Base-by-base conservation (phyloP, 2,329 filamentous ascomycete genomes). In the Paradendryphiella salina region DNA sequence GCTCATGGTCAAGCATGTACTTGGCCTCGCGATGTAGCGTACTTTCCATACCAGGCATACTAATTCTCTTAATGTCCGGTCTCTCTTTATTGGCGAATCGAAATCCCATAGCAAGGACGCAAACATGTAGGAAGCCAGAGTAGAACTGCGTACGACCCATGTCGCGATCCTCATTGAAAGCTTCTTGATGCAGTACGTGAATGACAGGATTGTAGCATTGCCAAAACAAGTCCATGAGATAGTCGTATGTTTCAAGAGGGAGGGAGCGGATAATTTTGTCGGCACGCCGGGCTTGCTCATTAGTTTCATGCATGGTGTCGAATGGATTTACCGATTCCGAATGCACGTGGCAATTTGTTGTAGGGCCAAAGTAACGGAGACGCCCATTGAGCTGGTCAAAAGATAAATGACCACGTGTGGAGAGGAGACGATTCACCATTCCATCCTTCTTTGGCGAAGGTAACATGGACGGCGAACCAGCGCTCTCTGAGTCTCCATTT, bases 21-120 rank as follows among this genome's bases (percentile, higher is more conserved):
- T 81, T 82, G 41, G 80, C 79, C 61, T 82, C 80, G 23, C 77
- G 65, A 51, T 82, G 80, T 15, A 83, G 66, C 0, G 77, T 79
- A 57, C 79, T 82, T 62, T 82, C 79, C 56, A 77, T 73, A 29
- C 72, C 73, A 3, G 74, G 76, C 1, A 81, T 48, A 0, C 75
- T 69, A 17, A 82, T 76, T 45, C 70, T 74, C 53, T 75, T 74
- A 50, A 82, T 77, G 52, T 82, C 80, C 2, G 75, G 72, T 23
- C 80, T 70, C 13, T 71, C 66, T 62, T 75, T 75, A 57, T 82
- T 79, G 17, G 80, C 78, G 49, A 75, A 80, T 29, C 79, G 74
- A 54, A 77, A 82, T 3, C 79, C 80, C 68, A 80, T 79, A 3
- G 79, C 80, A 11, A 82, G 66, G 8, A 82, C 73, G 44, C 76